Conservation (phyloP, 2,329 filamentous ascomycete genomes). For the Microascus cirrosus region DNA sequence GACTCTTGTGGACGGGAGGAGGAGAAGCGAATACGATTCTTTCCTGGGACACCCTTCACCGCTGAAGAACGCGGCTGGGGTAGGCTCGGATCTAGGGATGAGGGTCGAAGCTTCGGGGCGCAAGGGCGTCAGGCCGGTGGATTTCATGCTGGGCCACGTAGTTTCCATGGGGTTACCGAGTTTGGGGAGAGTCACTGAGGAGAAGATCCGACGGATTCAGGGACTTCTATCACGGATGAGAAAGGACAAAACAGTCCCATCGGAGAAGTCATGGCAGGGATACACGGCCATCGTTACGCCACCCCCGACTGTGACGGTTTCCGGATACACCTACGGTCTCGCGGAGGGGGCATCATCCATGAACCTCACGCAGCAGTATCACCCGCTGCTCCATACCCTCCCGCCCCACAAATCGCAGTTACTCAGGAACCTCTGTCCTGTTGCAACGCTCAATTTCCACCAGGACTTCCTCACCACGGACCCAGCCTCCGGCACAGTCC, state of each 20-base stretch:
- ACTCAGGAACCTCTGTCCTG: constrained; percentile 25
- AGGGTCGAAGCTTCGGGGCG: constrained; percentile 19
- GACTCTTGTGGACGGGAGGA: constrained; percentile 30
- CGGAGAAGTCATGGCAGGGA: not conserved
- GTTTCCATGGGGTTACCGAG: constrained; percentile 21
- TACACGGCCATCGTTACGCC: constrained; percentile 8
- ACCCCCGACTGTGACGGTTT: constrained; percentile 23
- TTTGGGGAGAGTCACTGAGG: constrained; percentile 16
- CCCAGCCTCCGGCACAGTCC: not conserved
- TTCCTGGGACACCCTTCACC: constrained; percentile 10
- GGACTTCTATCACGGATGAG: not conserved
- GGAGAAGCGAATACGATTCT: constrained; percentile 28
- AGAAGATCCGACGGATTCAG: constrained; percentile 10
- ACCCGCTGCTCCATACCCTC: constrained; percentile 23
- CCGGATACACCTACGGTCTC: constrained; percentile 27
- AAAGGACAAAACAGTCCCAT: not conserved
- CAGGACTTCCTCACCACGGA: constrained; percentile 22
- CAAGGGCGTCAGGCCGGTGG: constrained; percentile 17
- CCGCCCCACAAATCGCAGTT: constrained; percentile 22
- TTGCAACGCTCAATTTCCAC: constrained; percentile 22
- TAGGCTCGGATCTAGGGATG: constrained; percentile 23
- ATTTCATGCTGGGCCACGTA: constrained; percentile 27
- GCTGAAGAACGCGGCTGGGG: constrained; percentile 6
- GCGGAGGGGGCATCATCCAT: constrained; percentile 18
- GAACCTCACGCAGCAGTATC: constrained; percentile 24